Evolutionary conservation across 192 early-diverging fungal species (phyloP).

Genomic region (Entophlyctis helioformis): DNA sequence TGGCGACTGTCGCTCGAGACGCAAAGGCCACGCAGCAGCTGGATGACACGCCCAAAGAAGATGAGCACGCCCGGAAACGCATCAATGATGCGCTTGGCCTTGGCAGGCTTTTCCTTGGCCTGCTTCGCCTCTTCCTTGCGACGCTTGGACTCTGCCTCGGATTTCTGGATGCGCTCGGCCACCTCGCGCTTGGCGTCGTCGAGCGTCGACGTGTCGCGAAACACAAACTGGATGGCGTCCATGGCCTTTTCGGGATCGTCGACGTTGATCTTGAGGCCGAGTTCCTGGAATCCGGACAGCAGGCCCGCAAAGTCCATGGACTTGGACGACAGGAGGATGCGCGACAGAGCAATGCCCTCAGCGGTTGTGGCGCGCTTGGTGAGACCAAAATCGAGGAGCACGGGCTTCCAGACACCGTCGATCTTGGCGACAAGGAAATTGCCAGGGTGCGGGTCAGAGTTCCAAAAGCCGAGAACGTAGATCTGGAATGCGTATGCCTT

Average conservation of each 20-base stretch:
- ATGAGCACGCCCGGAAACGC: constrained; percentile 19
- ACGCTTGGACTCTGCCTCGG: constrained; percentile 1
- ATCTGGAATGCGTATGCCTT: constrained; percentile 17
- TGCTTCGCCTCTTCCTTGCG: constrained; percentile 8
- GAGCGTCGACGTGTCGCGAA: constrained; percentile 1
- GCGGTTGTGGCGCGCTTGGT: constrained; percentile 11
- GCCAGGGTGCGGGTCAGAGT: constrained; percentile 11
- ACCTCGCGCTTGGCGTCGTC: constrained; percentile 4
- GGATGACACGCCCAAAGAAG: constrained; percentile 13
- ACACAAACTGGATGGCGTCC: constrained; percentile 11
- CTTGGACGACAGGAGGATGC: constrained; percentile 11
- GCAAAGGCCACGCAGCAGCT: constrained; percentile 12
- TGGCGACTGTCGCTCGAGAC: constrained; percentile 1
- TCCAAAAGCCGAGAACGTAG: constrained; percentile 14
- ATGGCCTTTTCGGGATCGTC: constrained; percentile 12
- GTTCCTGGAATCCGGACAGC: constrained; percentile 12
- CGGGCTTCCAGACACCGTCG: background rate
- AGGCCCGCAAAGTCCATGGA: constrained; percentile 13
- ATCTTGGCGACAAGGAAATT: constrained; percentile 12
- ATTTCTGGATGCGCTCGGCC: constrained; percentile 1
- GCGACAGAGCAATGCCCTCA: constrained; percentile 11
- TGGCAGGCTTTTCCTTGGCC: constrained; percentile 3
- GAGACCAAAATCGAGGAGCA: constrained; percentile 20
- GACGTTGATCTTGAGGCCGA: constrained; percentile 7
- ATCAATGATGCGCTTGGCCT: background rate